phyloP scores from a whole-genome alignment of 768 basidiomycete species.

The Suillus alpinus region DNA sequence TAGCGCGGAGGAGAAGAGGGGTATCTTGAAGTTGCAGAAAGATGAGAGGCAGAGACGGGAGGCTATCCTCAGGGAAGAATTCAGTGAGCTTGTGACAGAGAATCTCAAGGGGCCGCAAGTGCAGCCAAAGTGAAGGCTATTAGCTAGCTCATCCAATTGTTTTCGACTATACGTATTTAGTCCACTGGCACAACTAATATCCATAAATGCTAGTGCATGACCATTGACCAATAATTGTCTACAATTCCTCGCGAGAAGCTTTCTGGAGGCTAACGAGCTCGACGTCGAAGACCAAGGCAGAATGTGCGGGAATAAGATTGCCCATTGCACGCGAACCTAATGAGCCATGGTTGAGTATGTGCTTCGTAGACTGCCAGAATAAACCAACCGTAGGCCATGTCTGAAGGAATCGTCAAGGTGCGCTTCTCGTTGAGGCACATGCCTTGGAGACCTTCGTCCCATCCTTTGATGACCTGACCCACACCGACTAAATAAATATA shows the following conservation, averaged over 20 bases:
- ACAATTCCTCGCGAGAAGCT: slow-evolving; percentile 54
- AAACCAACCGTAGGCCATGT: slow-evolving; percentile 77
- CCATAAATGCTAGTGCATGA: neutral
- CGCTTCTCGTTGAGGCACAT: slow-evolving; percentile 92
- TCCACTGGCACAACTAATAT: neutral
- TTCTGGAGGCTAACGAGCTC: slow-evolving; percentile 70
- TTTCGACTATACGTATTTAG: too few relatives aligned
- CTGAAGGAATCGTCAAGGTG: slow-evolving; percentile 79
- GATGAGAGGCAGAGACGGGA: slow-evolving; percentile 94
- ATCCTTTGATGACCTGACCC: slow-evolving; percentile 82
- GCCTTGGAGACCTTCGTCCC: slow-evolving; percentile 78
- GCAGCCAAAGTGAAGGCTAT: slow-evolving; percentile 14
- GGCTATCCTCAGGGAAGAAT: slow-evolving; percentile 84
- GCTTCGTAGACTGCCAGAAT: neutral
- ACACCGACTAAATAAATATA: slow-evolving; percentile 53
- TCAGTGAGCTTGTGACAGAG: slow-evolving; percentile 78
- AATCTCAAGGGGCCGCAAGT: slow-evolving; percentile 55
- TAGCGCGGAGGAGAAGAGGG: slow-evolving; percentile 96
- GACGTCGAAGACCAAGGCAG: slow-evolving; percentile 83
- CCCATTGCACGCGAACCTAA: slow-evolving; percentile 76
- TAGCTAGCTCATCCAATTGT: neutral
- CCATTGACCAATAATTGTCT: slow-evolving; percentile 8
- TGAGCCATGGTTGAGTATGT: neutral
- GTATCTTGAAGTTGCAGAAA: slow-evolving; percentile 89
- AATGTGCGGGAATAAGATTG: slow-evolving; percentile 70